Percentiles rank a stretch among this genome's conserved stretches.
Conservation (phyloP, 2,329 filamentous ascomycete genomes). For the Clonostachys sp. region DNA sequence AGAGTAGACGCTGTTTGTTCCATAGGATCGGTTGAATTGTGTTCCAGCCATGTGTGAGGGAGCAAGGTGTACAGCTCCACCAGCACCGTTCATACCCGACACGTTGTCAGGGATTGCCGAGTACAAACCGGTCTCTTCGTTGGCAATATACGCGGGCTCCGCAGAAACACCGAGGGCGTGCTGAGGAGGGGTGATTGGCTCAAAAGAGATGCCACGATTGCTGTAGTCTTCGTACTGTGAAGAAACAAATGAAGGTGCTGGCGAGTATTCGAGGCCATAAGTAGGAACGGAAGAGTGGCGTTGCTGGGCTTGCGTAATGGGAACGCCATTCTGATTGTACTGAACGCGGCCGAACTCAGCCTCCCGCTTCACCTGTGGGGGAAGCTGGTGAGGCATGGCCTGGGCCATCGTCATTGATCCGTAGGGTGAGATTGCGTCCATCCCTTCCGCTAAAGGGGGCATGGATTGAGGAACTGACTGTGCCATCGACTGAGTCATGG, state of each 20-base stretch:
- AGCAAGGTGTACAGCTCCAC: constrained; percentile 86
- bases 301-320: constrained; percentile 78
- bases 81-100: constrained; percentile 66
- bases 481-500: constrained; percentile 52
- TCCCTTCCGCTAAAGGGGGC: constrained; percentile 54
- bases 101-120: constrained; percentile 89
- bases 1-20: constrained; percentile 78
- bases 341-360: constrained; percentile 76
- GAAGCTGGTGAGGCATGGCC: constrained; percentile 58
- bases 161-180: constrained; percentile 75
- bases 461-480: constrained; percentile 62
- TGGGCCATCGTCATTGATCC: constrained; percentile 67
- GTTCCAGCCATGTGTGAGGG: constrained; percentile 77
- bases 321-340: constrained; percentile 89
- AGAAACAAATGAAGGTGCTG: constrained; percentile 96
- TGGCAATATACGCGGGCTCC: constrained; percentile 95
- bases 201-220: constrained; percentile 91
- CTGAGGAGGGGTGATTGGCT: constrained; percentile 94
- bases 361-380: constrained; percentile 76
- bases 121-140: constrained; percentile 95
- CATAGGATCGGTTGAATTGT: constrained; percentile 73
- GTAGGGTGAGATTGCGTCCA: constrained; percentile 72
- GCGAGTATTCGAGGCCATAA: constrained; percentile 92
- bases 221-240: constrained; percentile 98
- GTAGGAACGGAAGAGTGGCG: constrained; percentile 98